Evolutionary conservation across 106 monocot genomes (phyloP), one percentile per base, ranked within the genome.

Genomic region (Amphibolis antarctica): DNA sequence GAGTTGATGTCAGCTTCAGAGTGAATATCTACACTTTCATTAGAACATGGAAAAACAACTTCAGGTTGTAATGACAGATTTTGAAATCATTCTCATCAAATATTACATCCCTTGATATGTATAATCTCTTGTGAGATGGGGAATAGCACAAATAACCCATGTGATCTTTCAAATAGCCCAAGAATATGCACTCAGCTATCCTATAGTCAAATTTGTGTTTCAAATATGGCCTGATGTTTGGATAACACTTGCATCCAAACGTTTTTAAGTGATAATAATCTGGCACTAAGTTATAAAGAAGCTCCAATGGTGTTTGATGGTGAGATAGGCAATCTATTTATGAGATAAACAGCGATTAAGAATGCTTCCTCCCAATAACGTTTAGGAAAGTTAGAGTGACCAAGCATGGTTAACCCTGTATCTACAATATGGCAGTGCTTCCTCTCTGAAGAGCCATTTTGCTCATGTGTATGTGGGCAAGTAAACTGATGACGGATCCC

Each of bases 181-280:
- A 15, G 30, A 60, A 60, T 28, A 60, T 36, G 31, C 60, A 60
- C 15, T 36, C 10, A 11, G 7, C 28, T 29, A 9, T 28, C 24
- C 24, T 28, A 14, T 13, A 36, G 27, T 11, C 31, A 13, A 30
- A 30, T 60, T 60, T 60, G n/a, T 12, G 59, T 28, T 28, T 60
- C 11, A 9, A 28, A 29, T 60, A 60, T 10, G 60, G 29, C 14
- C 60, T 28, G 12, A 60, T 28, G 12, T 29, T 10, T 11, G 24
- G 24, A 60, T 60, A 60, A 25, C 30, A 60, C 10, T 15, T 36
- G 31, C 59, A 60, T 23, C 59, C 59, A 60, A 60, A 60, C 27
- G 30, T 28, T 31, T 25, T n/a, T 23, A 60, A 25, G 24, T 28
- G n/a, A 17, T 5, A 11, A 30, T 60, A 60, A 15, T 60, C 14